phyloP scores from a whole-genome alignment of 192 early-diverging fungal species.

The Allomyces macrogynus region DNA sequence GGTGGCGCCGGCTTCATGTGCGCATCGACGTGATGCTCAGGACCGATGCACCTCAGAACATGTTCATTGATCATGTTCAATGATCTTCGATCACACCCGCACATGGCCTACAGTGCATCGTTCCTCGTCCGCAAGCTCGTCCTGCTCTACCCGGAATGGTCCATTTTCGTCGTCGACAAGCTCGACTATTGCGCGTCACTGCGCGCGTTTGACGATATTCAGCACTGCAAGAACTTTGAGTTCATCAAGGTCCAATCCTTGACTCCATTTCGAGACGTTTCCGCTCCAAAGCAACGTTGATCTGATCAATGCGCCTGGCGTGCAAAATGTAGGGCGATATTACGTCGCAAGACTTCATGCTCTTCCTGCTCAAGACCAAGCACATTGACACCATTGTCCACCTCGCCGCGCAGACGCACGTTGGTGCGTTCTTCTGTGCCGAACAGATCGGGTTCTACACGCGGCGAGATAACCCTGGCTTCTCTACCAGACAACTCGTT shows the following conservation, averaged over 20 bases:
- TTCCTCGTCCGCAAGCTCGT: slow-evolving; percentile 40
- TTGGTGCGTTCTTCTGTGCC: slow-evolving; percentile 14
- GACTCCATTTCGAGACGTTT: not conserved
- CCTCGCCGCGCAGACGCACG: slow-evolving; percentile 63
- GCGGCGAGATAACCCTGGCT: not conserved
- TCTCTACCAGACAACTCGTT: slow-evolving; percentile 45
- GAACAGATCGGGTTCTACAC: not conserved
- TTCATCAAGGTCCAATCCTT: slow-evolving; percentile 35
- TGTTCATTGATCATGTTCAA: not conserved
- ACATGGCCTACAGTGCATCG: slow-evolving; percentile 29
- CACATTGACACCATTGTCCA: slow-evolving; percentile 52
- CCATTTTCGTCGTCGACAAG: slow-evolving; percentile 46
- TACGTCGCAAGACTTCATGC: slow-evolving; percentile 36
- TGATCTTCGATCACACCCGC: too few species aligned
- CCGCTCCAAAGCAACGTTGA: not conserved
- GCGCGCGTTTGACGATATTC: slow-evolving; percentile 26
- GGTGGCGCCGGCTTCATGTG: slow-evolving; percentile 75
- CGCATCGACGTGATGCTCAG: slow-evolving; percentile 5
- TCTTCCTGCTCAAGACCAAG: slow-evolving; percentile 39
- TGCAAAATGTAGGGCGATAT: slow-evolving; percentile 39
- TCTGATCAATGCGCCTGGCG: slow-evolving; percentile 1
- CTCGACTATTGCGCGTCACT: slow-evolving; percentile 58
- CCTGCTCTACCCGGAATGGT: slow-evolving; percentile 42
- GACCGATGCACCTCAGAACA: slow-evolving; percentile 1
- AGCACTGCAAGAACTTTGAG: slow-evolving; percentile 25